Conservation (phyloP, 192 early-diverging fungal genomes). For the Gaertneriomyces semiglobifer region DNA sequence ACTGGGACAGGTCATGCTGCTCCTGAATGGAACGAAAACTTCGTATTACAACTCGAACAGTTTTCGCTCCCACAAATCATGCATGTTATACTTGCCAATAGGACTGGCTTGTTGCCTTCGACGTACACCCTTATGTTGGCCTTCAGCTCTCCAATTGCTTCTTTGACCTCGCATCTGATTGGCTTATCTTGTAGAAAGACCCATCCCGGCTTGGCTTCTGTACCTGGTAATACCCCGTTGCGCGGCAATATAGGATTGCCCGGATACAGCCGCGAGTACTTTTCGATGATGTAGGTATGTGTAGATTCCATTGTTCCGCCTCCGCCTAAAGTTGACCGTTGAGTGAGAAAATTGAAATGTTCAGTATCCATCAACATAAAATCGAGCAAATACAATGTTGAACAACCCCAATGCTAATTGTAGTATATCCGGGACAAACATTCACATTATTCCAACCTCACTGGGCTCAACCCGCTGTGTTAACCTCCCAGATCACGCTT, state of each 20-base stretch:
- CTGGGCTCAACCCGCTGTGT: no score
- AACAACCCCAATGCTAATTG: no score
- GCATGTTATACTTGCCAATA: neutral
- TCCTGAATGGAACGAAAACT: neutral
- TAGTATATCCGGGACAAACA: no score
- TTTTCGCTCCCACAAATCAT: neutral
- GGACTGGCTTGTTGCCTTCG: neutral
- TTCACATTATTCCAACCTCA: no score
- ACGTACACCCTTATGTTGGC: neutral
- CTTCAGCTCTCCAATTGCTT: no score
- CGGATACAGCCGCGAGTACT: conserved; percentile 12
- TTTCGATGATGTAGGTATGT: conserved; percentile 8
- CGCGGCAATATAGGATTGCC: no score
- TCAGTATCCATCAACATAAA: no score
- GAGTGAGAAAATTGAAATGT: no score
- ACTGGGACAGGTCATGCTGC: neutral
- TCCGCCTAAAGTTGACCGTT: no score
- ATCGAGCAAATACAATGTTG: no score
- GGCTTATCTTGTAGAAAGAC: conserved; percentile 2
- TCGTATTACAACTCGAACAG: neutral
- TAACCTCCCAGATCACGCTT: no score
- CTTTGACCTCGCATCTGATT: neutral
- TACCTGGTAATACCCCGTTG: neutral
- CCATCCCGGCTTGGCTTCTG: neutral
- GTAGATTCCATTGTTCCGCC: neutral